Conservation (phyloP, 2,329 filamentous ascomycete genomes). For the Hymenoscyphus linearis region DNA sequence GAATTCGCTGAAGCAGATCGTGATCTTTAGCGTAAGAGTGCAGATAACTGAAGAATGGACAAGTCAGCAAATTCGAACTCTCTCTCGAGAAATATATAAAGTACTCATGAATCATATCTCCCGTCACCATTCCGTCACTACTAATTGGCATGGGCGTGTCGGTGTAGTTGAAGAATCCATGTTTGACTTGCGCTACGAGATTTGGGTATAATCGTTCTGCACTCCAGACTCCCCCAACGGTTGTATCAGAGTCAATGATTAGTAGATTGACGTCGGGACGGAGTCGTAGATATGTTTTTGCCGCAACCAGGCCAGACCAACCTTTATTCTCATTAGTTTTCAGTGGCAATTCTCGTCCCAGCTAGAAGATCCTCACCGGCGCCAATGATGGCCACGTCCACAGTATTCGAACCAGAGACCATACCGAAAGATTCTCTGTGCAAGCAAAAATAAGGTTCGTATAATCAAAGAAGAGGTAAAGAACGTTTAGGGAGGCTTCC, state of each 20-base stretch:
- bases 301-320: constrained; percentile 51
- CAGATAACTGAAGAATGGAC: constrained; percentile 5
- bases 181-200: constrained; percentile 42
- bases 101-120: constrained; percentile 30
- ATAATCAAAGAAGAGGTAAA: not conserved
- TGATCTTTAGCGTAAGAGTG: constrained; percentile 26
- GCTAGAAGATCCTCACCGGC: constrained; percentile 9
- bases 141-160: constrained; percentile 33
- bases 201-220: constrained; percentile 60
- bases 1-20: constrained; percentile 25
- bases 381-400: constrained; percentile 3
- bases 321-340: constrained; percentile 32
- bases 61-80: not conserved
- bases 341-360: not conserved
- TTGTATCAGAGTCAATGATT: constrained; percentile 50
- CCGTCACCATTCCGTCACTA: constrained; percentile 28
- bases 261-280: constrained; percentile 49
- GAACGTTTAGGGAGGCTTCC: no score
- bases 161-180: constrained; percentile 34
- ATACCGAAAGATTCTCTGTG: not conserved
- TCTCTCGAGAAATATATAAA: not conserved
- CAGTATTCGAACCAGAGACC: not conserved
- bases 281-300: constrained; percentile 53
- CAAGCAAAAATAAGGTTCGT: not conserved
- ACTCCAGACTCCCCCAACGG: constrained; percentile 65